A percentile compares a stretch with the other conserved stretches of the same genome.
Conservation (phyloP, 441 rosid species). For the Macaranga tanarius region DNA sequence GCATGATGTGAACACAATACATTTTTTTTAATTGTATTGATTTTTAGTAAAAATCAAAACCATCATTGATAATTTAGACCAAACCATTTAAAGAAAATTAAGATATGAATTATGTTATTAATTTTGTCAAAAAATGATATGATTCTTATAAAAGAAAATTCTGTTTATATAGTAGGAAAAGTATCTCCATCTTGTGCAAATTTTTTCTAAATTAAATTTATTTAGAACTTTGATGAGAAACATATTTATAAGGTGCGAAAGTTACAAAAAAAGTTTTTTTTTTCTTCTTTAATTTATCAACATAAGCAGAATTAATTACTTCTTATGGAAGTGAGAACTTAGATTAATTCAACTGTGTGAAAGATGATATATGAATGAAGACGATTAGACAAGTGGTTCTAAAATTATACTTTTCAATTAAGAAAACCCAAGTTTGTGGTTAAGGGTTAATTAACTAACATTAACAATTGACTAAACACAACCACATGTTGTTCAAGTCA, state of each 20-base stretch:
- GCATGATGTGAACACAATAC: neutral
- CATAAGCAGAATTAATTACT: too few species aligned
- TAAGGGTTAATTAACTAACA: neutral
- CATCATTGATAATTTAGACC: neutral
- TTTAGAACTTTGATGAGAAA: too few species aligned
- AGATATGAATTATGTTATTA: neutral
- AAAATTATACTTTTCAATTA: neutral
- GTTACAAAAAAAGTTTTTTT: too few species aligned
- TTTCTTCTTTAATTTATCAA: neutral
- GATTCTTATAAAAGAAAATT: too few species aligned
- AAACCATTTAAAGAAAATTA: neutral
- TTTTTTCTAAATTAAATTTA: too few species aligned
- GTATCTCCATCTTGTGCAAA: too few species aligned
- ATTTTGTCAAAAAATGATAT: too few species aligned
- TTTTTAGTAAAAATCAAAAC: neutral
- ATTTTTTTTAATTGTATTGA: neutral
- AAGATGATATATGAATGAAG: neutral
- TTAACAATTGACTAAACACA: neutral
- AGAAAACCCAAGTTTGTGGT: constrained; percentile 3
- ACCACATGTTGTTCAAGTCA: constrained; percentile 13
- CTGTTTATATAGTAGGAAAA: too few species aligned
- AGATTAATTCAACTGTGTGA: neutral
- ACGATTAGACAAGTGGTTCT: constrained; percentile 1
- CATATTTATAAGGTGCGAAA: too few species aligned
- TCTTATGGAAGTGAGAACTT: neutral